These are phyloP conservation scores for Coemansia sp. DNA, from an alignment of 192 early-diverging fungal species.

Conservation along the genomic window DNA sequence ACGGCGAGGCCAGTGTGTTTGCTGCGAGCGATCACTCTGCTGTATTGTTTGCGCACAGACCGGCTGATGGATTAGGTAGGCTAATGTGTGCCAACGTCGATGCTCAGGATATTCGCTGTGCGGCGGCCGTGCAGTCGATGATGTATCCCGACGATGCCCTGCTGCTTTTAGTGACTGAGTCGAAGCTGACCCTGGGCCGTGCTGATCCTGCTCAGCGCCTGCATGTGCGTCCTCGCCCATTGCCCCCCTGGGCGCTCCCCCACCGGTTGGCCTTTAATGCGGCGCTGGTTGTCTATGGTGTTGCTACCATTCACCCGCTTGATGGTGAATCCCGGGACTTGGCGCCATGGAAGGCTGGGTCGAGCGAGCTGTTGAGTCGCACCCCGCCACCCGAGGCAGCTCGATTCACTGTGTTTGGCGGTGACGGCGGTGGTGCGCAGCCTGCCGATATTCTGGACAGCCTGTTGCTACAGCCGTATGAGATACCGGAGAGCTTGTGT, in stretches of 20 bases:
- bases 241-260: constrained; percentile 62
- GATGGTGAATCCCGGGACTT: constrained; percentile 15
- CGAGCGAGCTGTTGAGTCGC: background rate
- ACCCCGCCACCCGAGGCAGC: constrained; percentile 30
- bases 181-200: constrained; percentile 64
- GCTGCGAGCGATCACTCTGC: constrained; percentile 80
- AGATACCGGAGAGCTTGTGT: constrained; percentile 43
- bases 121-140: constrained; percentile 61
- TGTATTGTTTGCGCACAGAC: constrained; percentile 56
- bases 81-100: constrained; percentile 86
- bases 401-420: constrained; percentile 65
- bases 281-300: constrained; percentile 56
- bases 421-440: constrained; percentile 36
- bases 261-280: constrained; percentile 69
- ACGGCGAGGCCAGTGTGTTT: constrained; percentile 64
- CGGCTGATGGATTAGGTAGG: constrained; percentile 49
- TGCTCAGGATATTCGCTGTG: constrained; percentile 60
- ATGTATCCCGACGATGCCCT: constrained; percentile 45
- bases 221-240: constrained; percentile 67
- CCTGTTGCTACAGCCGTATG: constrained; percentile 22
- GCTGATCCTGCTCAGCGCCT: constrained; percentile 84
- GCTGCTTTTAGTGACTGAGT: constrained; percentile 61
- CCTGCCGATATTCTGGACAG: constrained; percentile 59
- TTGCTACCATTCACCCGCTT: constrained; percentile 57
- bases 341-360: background rate